These are phyloP conservation scores for Mesotaenium endlicherianum DNA, from an alignment of 139 green algal species.

Conservation along the genomic window DNA sequence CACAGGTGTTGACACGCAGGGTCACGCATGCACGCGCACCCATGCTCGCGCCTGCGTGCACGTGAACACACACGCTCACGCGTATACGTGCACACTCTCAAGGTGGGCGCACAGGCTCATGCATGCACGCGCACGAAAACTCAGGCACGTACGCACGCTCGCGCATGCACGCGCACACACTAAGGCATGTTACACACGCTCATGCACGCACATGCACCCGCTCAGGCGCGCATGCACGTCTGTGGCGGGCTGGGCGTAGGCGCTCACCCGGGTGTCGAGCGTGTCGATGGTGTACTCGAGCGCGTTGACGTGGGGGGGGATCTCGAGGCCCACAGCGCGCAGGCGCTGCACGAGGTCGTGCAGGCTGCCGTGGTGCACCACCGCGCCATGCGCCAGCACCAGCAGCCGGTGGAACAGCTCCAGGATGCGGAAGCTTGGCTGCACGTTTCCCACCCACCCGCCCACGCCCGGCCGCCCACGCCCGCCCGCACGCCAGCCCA, in stretches of 20 bases:
- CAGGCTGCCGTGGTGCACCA: slow-evolving; percentile 28
- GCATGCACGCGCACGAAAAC: not conserved
- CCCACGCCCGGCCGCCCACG: no score
- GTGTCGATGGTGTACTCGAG: slow-evolving; percentile 27
- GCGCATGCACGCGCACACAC: not conserved
- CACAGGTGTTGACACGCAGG: no score
- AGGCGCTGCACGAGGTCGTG: slow-evolving; percentile 1
- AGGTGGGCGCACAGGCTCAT: not conserved
- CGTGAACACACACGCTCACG: no score
- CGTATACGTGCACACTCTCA: no score
- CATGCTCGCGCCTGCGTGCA: no score
- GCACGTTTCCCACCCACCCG: no score
- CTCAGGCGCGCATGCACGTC: not conserved
- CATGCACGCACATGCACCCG: no score
- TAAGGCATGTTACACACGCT: not conserved
- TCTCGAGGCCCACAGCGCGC: not conserved
- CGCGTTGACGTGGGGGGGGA: slow-evolving; percentile 6
- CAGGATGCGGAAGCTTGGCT: slow-evolving; percentile 51
- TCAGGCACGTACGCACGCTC: not conserved
- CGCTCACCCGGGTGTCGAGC: not conserved
- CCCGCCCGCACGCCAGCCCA: no score
- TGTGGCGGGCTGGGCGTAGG: not conserved
- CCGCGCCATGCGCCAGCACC: slow-evolving; percentile 21
- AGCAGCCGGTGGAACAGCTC: slow-evolving; percentile 36
- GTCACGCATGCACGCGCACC: no score